Conservation (phyloP, 2,329 filamentous ascomycete species). For the Ophiocordyceps camponoti-floridani region DNA sequence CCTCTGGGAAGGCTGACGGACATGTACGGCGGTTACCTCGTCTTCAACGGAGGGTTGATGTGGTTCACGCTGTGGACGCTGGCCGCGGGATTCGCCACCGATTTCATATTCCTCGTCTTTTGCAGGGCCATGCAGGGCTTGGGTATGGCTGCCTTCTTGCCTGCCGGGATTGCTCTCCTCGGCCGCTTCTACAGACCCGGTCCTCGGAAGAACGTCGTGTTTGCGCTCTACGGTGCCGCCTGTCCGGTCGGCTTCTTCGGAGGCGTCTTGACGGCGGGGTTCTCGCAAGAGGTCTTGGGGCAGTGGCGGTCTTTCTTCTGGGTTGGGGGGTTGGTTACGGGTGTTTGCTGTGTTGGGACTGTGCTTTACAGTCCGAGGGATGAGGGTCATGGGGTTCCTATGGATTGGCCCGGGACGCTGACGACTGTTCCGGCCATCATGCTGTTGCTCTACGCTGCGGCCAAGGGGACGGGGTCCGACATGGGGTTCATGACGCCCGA, state of each 20-base stretch:
- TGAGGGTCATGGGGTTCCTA: constrained; percentile 15
- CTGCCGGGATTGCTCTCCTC: constrained; percentile 53
- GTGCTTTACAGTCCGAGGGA: constrained; percentile 21
- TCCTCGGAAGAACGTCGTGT: constrained; percentile 52
- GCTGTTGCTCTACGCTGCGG: constrained; percentile 58
- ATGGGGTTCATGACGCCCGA: constrained; percentile 58
- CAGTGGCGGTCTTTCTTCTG: constrained; percentile 57
- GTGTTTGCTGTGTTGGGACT: constrained; percentile 28
- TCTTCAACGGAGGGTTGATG: constrained; percentile 39
- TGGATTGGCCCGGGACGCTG: constrained; percentile 51
- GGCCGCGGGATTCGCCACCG: constrained; percentile 49
- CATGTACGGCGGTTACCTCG: constrained; percentile 40
- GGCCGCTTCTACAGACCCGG: constrained; percentile 53
- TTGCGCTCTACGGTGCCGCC: constrained; percentile 39
- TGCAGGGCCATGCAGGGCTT: constrained; percentile 60
- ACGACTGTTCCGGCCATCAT: constrained; percentile 48
- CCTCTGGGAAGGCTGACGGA: constrained; percentile 43
- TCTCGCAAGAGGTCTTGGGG: constrained; percentile 36
- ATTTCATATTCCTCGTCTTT: constrained; percentile 52
- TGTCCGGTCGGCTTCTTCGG: constrained; percentile 41
- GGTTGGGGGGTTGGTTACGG: constrained; percentile 39
- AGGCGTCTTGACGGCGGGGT: constrained; percentile 50
- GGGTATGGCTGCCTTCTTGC: constrained; percentile 49
- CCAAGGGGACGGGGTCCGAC: constrained; percentile 50
- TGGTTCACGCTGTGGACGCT: constrained; percentile 56